A percentile compares a stretch with the other conserved stretches of the same genome.
Conservation (phyloP, 2,329 filamentous ascomycete genomes). For the Curvularia hawaiiensis region DNA sequence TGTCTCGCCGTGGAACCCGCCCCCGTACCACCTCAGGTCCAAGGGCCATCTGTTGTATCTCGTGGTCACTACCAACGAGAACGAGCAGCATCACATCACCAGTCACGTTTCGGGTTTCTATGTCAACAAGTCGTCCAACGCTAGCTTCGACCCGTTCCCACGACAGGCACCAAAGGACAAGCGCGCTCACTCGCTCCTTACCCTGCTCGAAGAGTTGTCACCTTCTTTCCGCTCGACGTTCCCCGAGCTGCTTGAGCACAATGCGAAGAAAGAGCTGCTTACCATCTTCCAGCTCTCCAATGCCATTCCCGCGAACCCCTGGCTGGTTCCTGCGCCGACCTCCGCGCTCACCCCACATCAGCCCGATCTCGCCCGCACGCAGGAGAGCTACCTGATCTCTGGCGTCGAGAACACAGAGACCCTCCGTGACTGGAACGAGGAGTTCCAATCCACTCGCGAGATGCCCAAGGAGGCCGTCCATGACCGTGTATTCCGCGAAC, state of each 20-base stretch:
- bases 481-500: conserved; percentile 93
- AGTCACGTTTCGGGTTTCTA: conserved; percentile 94
- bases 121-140: conserved; percentile 94
- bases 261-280: conserved; percentile 83
- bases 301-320: conserved; percentile 87
- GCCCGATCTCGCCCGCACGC: conserved; percentile 83
- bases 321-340: conserved; percentile 77
- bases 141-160: conserved; percentile 91
- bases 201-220: conserved; percentile 77
- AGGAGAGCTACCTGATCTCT: conserved; percentile 88
- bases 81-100: conserved; percentile 93
- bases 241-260: conserved; percentile 78
- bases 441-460: conserved; percentile 96
- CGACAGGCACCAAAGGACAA: conserved; percentile 77
- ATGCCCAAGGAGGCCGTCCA: conserved; percentile 92
- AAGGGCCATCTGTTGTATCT: conserved; percentile 93
- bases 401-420: conserved; percentile 95
- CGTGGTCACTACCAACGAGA: conserved; percentile 86
- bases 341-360: conserved; percentile 72
- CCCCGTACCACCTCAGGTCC: conserved; percentile 87
- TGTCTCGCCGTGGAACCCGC: conserved; percentile 94
- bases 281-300: conserved; percentile 96
- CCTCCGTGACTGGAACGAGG: conserved; percentile 97
- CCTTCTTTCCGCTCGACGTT: conserved; percentile 82
- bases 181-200: conserved; percentile 84